Evolutionary conservation across 306 rosid species (phyloP), one percentile per base, ranked within the genome.

Genomic region (Gillenia trifoliata): DNA sequence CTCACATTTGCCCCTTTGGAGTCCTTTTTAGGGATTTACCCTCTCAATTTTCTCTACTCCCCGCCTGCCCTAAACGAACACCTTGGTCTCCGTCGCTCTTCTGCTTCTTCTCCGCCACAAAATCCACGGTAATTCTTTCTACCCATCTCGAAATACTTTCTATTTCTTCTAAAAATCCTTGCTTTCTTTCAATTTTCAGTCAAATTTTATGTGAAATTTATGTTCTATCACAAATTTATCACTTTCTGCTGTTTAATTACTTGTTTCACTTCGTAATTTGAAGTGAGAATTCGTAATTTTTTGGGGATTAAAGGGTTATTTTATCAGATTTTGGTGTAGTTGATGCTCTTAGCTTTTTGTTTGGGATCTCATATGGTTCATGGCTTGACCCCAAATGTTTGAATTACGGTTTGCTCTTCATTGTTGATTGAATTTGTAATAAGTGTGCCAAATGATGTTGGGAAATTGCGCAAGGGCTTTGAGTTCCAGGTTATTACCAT

Each of bases 401-500:
- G 10, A 50, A 5, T 55, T 23, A 71, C 20, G 17, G 70, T 33
- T 64, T 52, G 22, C 22, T 64, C 28, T 40, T 38, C n/a, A 22
- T 28, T 64, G 56, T 34, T 36, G 64, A 25, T 71, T 55, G 75
- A 45, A 4, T 36, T 55, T 55, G 25, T 25, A 36, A 56, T 22
- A 47, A 60, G 41, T 72, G 56, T 78, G 33, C 52, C 84, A 83
- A 66, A 83, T 85, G 87, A 85, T 82, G 84, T 13, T 78, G 88
- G 91, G 87, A 76, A 36, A 61, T 71, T 78, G 87, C 60, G 83
- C 88, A 88, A 76, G 88, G 90, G 89, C 83, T 83, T 85, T 86
- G 85, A 90, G 79, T 83, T 70, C 72, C 67, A 52, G 66, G 22
- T 47, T 45, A 45, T 45, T 62, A 22, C 49, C 60, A 55, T 75